These are phyloP conservation scores for Quercus alba DNA, from an alignment of 306 rosid species.

Conservation along the genomic window DNA sequence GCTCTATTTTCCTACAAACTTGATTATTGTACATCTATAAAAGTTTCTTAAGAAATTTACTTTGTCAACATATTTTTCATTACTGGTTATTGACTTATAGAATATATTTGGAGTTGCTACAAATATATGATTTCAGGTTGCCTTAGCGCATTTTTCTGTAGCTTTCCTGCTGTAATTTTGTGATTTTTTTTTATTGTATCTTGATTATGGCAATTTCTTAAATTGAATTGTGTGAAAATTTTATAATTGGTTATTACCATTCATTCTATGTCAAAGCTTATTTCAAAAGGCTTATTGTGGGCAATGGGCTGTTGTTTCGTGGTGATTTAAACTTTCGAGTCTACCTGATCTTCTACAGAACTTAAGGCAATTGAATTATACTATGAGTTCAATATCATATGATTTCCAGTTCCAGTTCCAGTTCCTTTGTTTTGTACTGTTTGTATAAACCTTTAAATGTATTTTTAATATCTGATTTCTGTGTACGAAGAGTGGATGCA, in stretches of 20 bases:
- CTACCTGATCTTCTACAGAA: slow-evolving; percentile 6
- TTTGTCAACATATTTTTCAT: neutral
- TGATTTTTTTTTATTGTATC: neutral
- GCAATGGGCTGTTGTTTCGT: neutral
- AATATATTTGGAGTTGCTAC: neutral
- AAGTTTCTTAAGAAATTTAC: neutral
- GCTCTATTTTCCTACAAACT: neutral
- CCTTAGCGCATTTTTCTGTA: neutral
- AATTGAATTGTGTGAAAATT: neutral
- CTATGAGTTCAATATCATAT: slow-evolving; percentile 1
- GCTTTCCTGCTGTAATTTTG: neutral
- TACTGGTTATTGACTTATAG: neutral
- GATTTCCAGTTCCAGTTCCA: slow-evolving; percentile 7
- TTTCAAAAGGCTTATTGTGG: slow-evolving; percentile 1
- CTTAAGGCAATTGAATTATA: neutral
- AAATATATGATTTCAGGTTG: neutral
- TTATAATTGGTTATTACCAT: neutral
- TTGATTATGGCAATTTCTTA: neutral
- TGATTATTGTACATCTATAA: neutral
- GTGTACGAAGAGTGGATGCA: slow-evolving; percentile 60
- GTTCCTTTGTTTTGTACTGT: neutral
- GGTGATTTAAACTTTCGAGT: neutral
- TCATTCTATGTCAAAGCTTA: neutral
- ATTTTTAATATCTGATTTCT: slow-evolving; percentile 14
- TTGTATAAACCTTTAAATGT: neutral